Evolutionary conservation across 179 eudicot species (phyloP), one percentile per base, ranked within the genome.

Genomic region (Spinacia oleracea): DNA sequence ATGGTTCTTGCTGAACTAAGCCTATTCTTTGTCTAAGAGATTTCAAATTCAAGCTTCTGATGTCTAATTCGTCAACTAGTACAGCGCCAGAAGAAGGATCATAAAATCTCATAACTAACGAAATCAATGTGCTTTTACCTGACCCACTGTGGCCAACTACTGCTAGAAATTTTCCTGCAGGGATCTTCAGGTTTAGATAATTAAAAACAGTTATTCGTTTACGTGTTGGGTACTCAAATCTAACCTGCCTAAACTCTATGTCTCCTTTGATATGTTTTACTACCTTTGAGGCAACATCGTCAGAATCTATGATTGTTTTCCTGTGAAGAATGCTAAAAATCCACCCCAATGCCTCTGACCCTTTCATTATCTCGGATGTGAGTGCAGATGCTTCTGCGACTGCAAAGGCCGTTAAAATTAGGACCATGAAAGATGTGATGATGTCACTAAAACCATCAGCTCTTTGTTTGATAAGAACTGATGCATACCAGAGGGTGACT

Each of bases 91-190:
- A 76, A 70, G 73, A 64, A 1, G 96, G 91, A 73, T 89, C 93
- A 20, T 91, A 91, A 67, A 89, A 89, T 78, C 96, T 85, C 79
- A 84, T 71, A 25, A 89, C 53, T 8, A 89, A 80, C 29, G 85
- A 65, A 16, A 91, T 90, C 70, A 91, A 48, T 27, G 93, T 89
- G 70, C 88, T 84, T 74, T 91, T 91, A 35, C 96, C 93, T 5
- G 93, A 88, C 51, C 96, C 96, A 38, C 91, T 89, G 84, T 86
- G 93, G 68, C 93, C 93, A 10, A 91, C 91, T n/a, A 91, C 76
- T 11, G 96, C 93, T 29, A 88, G 70, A 73, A 88, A 80, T 73
- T 73, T 89, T n/a, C 96, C 96, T 59, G 87, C 81, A 29, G 82
- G 53, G 64, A 89, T 78, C 59, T 79, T 46, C 11, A 89, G 83